Base-by-base conservation (phyloP, 345 rosid species). In the Sonneratia caseolaris region DNA sequence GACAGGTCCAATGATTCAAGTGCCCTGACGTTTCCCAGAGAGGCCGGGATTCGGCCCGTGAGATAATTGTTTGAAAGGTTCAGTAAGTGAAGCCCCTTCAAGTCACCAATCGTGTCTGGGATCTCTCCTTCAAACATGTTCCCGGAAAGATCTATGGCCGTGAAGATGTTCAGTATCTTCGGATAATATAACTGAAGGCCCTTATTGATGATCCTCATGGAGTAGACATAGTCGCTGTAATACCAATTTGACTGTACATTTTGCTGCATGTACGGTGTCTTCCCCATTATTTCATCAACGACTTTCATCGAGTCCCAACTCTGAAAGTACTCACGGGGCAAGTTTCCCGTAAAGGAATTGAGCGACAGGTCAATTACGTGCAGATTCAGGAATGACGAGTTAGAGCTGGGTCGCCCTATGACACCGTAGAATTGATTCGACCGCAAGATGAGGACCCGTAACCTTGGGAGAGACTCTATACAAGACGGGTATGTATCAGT, bases 1-100 rank as follows among this genome's bases (percentile, higher is more conserved):
- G 82, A 79, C 16, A 79, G 71, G 24, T 81, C 84, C 22, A 78
- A 24, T 0, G 79, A 68, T 71, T 75, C 72, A 24, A 79, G 76
- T 0, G 22, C 13, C 0, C 38, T 21, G 3, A 79, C 32, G 1
- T 72, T 37, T 3, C 32, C 73, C 32, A 82, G 11, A 1, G 70
- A 69, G 3, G 66, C 18, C 1, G 83, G 79, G 61, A 75, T 71
- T 2, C 40, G 69, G 6, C 80, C 69, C 0, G 48, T 49, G 42
- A 82, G 76, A 6, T 18, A 16, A 38, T 81, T 74, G 68, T 77
- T 68, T 19, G 81, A 82, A 11, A 79, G 71, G 47, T 76, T 79
- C 57, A 79, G 51, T 24, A 62, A 37, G 0, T 32, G 69, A 0
- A 72, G 32, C 1, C 24, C 66, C 53, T 64, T 57, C 10, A 79